phyloP scores from a whole-genome alignment of 2,329 filamentous ascomycete genomes.

The Trichophyton mentagrophytes region DNA sequence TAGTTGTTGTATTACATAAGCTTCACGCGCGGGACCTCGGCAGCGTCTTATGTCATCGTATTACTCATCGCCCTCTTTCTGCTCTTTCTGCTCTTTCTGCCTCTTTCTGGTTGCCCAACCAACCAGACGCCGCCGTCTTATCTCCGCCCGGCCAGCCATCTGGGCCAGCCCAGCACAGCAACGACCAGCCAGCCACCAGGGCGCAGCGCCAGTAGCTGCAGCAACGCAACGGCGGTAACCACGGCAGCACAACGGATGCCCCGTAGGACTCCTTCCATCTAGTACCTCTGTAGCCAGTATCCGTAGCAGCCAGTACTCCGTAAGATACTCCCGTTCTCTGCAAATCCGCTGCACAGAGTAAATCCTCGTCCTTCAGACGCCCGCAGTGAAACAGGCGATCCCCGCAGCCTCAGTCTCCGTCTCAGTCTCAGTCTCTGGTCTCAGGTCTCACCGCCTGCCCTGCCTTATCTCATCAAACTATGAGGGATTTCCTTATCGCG shows the following conservation, averaged over 20 bases:
- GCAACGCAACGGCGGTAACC: too few relatives aligned
- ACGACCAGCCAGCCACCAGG: background rate
- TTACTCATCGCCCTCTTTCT: slow-evolving; percentile 1
- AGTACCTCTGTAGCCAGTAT: too few relatives aligned
- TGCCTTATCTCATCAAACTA: background rate
- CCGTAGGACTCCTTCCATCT: too few relatives aligned
- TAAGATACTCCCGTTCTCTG: too few relatives aligned
- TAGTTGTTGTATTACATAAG: background rate
- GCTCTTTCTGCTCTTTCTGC: background rate
- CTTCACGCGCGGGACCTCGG: background rate
- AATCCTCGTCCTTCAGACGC: too few relatives aligned
- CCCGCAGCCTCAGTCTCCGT: too few relatives aligned
- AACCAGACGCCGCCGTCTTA: slow-evolving; percentile 2
- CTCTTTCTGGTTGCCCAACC: background rate
- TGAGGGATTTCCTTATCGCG: background rate
- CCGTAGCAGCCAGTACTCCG: too few relatives aligned
- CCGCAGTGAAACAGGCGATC: background rate
- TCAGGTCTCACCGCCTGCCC: slow-evolving; percentile 5
- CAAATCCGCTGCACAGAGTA: too few relatives aligned
- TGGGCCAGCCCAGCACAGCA: too few relatives aligned
- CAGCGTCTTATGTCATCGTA: background rate
- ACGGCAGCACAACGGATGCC: too few relatives aligned
- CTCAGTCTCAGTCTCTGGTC: background rate
- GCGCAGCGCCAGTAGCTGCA: background rate
- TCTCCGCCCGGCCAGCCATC: background rate